These are phyloP conservation scores for Populus euphratica DNA, from an alignment of 345 rosid species.

Conservation along the genomic window DNA sequence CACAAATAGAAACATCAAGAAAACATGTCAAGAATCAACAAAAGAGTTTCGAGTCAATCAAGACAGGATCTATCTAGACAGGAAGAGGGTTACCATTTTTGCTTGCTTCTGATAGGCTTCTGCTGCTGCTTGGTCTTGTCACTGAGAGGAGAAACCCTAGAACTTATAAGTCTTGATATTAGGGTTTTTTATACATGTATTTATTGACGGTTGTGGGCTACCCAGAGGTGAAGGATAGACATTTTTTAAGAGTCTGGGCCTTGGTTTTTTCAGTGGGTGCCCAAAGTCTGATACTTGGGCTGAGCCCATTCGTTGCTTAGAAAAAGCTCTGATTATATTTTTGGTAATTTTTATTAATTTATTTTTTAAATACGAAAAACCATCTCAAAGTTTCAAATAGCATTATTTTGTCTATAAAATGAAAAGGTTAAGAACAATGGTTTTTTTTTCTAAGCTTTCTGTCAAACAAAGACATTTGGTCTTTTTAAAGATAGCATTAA, in stretches of 20 bases:
- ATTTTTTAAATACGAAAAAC: no score
- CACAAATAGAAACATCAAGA: not conserved
- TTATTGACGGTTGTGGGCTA: not conserved
- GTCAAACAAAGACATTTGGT: no score
- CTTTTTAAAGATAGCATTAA: no score
- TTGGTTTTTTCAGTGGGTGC: not conserved
- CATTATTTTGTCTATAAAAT: no score
- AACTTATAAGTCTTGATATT: not conserved
- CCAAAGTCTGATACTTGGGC: not conserved
- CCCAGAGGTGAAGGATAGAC: no score
- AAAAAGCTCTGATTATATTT: no score
- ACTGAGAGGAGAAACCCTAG: not conserved
- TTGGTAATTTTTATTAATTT: no score
- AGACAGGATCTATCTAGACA: not conserved
- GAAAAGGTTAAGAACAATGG: no score
- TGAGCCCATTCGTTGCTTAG: not conserved
- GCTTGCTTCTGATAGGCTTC: not conserved
- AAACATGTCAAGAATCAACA: not conserved
- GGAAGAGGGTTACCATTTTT: constrained; percentile 17
- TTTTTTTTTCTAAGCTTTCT: no score
- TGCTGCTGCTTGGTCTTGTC: not conserved
- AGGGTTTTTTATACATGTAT: not conserved
- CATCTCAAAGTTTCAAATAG: no score
- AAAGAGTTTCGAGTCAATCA: not conserved
- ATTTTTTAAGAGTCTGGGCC: not conserved